Percentiles rank a stretch among this genome's conserved stretches.
phyloP scores from a whole-genome alignment of 2,329 filamentous ascomycete genomes.

The Cercospora citrullina region DNA sequence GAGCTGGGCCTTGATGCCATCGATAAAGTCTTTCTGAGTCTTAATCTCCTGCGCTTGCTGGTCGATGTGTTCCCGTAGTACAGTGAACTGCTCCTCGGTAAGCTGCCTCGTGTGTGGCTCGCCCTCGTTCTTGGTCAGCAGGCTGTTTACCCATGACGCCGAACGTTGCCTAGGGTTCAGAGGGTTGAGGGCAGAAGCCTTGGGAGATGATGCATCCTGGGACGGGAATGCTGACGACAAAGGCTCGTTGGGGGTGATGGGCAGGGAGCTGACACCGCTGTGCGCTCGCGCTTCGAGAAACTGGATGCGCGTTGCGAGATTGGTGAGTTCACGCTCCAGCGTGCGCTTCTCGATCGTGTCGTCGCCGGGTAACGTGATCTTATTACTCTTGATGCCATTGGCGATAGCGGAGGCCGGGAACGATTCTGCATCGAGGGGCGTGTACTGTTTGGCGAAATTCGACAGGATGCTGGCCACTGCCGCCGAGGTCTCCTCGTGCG shows the following conservation, averaged over 20 bases:
- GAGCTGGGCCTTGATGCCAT: slow-evolving; percentile 81
- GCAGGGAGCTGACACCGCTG: slow-evolving; percentile 52
- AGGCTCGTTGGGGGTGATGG: slow-evolving; percentile 78
- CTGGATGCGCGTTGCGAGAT: slow-evolving; percentile 74
- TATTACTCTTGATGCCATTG: slow-evolving; percentile 54
- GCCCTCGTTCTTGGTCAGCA: slow-evolving; percentile 56
- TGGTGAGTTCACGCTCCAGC: slow-evolving; percentile 79
- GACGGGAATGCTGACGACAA: slow-evolving; percentile 56
- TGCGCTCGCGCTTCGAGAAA: slow-evolving; percentile 77
- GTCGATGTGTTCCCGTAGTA: slow-evolving; percentile 85
- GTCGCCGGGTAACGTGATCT: slow-evolving; percentile 73
- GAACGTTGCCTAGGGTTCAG: slow-evolving; percentile 38
- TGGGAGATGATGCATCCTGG: slow-evolving; percentile 47
- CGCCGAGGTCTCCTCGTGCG: slow-evolving; percentile 38
- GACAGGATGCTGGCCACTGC: slow-evolving; percentile 45
- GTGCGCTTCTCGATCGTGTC: slow-evolving; percentile 72
- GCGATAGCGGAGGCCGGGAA: slow-evolving; percentile 48
- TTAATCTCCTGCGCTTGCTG: slow-evolving; percentile 91
- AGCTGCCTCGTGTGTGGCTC: slow-evolving; percentile 54
- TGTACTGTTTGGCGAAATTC: slow-evolving; percentile 52
- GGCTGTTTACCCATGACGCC: slow-evolving; percentile 51
- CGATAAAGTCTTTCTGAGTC: slow-evolving; percentile 81
- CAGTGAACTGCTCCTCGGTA: slow-evolving; percentile 79
- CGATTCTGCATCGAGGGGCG: slow-evolving; percentile 45
- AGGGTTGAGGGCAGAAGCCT: slow-evolving; percentile 30